phyloP scores from a whole-genome alignment of 768 basidiomycete genomes.

The Gymnopilus dilepis region DNA sequence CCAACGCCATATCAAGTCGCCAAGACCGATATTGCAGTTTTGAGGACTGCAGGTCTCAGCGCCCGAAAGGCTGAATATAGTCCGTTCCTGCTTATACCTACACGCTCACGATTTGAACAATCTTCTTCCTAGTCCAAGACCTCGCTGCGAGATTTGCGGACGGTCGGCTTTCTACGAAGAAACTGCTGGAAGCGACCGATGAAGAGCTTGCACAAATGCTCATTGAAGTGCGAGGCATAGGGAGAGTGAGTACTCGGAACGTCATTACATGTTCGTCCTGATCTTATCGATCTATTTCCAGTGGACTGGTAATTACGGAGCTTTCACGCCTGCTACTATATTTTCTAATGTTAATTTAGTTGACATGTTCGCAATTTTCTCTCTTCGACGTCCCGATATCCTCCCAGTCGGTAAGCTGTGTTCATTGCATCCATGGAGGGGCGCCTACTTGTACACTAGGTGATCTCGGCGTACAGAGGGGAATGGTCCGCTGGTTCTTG shows the following conservation, averaged over 20 bases:
- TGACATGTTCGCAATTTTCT: constrained; percentile 95
- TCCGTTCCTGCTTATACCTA: constrained; percentile 35
- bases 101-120: constrained; percentile 3
- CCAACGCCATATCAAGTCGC: constrained; percentile 76
- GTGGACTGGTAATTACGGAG: constrained; percentile 64
- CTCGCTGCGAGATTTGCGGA: constrained; percentile 82
- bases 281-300: constrained; percentile 24
- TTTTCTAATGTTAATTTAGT: constrained; percentile 44
- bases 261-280: background rate
- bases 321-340: background rate
- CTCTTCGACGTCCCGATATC: constrained; percentile 82
- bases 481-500: constrained; percentile 71
- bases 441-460: constrained; percentile 42
- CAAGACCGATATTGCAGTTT: constrained; percentile 56
- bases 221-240: constrained; percentile 80
- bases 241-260: constrained; percentile 51
- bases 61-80: constrained; percentile 91
- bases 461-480: constrained; percentile 85
- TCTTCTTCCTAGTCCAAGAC: constrained; percentile 61
- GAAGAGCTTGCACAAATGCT: constrained; percentile 79
- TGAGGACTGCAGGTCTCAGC: constrained; percentile 80
- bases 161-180: constrained; percentile 76
- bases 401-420: constrained; percentile 48
- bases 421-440: background rate
- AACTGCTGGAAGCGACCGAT: constrained; percentile 72